Evolutionary conservation across 176 grass and related monocot species (phyloP).

Genomic region (Leersia perrieri): DNA sequence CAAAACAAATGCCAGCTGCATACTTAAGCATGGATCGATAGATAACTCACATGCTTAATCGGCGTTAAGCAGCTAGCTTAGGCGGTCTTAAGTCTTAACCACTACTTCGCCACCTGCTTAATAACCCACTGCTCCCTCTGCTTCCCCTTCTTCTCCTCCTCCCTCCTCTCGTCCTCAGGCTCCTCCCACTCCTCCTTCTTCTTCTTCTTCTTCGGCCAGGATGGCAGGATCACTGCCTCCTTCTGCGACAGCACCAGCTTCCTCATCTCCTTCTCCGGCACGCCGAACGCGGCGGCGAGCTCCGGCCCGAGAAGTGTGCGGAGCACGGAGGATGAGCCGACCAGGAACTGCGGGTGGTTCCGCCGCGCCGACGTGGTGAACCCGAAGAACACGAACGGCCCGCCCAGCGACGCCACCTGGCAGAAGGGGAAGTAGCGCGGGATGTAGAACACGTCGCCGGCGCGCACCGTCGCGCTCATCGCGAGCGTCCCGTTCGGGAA

Average conservation of each 20-base stretch:
- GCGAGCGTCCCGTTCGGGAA: constrained; percentile 79
- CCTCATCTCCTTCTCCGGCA: constrained; percentile 41
- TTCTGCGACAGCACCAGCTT: constrained; percentile 47
- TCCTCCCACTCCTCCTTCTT: neutral
- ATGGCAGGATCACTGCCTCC: constrained; percentile 55
- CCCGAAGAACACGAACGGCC: constrained; percentile 85
- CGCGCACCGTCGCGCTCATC: constrained; percentile 52
- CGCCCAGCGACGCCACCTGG: constrained; percentile 63
- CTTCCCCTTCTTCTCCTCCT: neutral
- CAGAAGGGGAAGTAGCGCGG: constrained; percentile 88
- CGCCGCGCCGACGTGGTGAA: constrained; percentile 79
- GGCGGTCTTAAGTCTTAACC: neutral
- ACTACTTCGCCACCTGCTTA: constrained; percentile 20
- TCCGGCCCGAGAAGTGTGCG: constrained; percentile 61
- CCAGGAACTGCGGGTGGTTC: constrained; percentile 77
- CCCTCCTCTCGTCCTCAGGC: neutral
- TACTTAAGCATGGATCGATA: neutral
- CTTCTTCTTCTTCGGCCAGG: constrained; percentile 29
- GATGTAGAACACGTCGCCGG: constrained; percentile 81
- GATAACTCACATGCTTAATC: neutral
- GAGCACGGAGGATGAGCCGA: constrained; percentile 56
- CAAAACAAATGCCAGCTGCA: neutral
- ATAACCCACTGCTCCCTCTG: constrained; percentile 3
- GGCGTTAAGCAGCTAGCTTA: neutral
- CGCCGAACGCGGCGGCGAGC: constrained; percentile 67